A percentile compares a stretch with the other conserved stretches of the same genome.
Evolutionary conservation across 2,329 filamentous ascomycete genomes (phyloP).

Genomic region (Laburnicola sp.): DNA sequence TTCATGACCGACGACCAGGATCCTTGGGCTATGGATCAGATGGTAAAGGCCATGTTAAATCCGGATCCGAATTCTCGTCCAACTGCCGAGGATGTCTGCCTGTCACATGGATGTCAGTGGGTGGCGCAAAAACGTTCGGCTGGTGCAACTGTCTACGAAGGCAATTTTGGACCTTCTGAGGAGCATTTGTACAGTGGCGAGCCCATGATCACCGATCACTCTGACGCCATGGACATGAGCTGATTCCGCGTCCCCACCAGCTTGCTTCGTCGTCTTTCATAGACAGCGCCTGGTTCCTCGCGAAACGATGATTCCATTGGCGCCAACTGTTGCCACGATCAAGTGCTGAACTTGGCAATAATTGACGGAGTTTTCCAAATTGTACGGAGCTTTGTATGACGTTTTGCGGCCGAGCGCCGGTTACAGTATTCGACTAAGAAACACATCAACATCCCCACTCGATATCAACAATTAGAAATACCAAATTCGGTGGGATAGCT

Average conservation of each 20-base stretch:
- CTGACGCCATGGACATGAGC: slow-evolving; percentile 64
- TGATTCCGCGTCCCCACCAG: slow-evolving; percentile 19
- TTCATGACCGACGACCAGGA: slow-evolving; percentile 86
- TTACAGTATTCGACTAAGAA: background rate
- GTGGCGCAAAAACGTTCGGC: slow-evolving; percentile 75
- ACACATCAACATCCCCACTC: background rate
- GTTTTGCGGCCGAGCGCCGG: background rate
- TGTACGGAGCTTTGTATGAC: background rate
- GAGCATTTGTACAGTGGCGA: slow-evolving; percentile 54
- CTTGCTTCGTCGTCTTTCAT: slow-evolving; percentile 6
- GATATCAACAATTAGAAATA: background rate
- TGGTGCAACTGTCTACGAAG: slow-evolving; percentile 93
- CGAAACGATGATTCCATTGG: background rate
- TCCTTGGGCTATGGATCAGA: slow-evolving; percentile 74
- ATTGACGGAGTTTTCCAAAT: background rate
- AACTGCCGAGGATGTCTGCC: slow-evolving; percentile 71
- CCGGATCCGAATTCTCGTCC: slow-evolving; percentile 75
- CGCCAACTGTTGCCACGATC: background rate
- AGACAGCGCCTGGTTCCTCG: slow-evolving; percentile 2
- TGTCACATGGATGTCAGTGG: slow-evolving; percentile 76
- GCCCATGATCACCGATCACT: slow-evolving; percentile 41
- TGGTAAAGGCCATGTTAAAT: slow-evolving; percentile 87
- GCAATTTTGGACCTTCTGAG: slow-evolving; percentile 85
- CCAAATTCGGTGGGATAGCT: background rate
- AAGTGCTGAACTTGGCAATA: background rate